Conservation (phyloP, 2,329 filamentous ascomycete genomes). For the Cladorrhinum sp. region DNA sequence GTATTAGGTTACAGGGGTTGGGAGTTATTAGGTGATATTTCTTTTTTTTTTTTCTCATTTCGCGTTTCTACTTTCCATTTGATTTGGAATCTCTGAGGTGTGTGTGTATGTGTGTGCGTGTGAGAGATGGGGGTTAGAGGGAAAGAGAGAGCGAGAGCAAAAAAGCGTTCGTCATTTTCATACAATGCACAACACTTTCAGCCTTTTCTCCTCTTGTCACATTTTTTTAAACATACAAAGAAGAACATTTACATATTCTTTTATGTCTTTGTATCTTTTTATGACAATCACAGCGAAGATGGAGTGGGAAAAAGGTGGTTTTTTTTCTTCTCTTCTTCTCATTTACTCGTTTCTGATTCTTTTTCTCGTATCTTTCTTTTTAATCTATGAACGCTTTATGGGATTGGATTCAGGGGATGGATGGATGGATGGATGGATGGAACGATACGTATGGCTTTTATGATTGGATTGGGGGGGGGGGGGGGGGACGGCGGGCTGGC, state of each 20-base stretch:
- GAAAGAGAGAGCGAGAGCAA: neutral
- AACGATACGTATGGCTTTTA: too few species aligned
- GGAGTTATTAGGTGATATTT: constrained; percentile 68
- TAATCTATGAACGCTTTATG: neutral
- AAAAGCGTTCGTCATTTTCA: neutral
- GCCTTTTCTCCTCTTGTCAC: neutral
- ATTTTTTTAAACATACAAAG: neutral
- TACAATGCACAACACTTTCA: neutral
- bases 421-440: neutral
- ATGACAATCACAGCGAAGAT: neutral
- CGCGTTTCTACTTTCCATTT: neutral
- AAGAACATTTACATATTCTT: neutral
- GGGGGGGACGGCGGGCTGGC: too few species aligned
- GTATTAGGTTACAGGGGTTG: constrained; percentile 63
- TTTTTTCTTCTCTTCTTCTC: neutral
- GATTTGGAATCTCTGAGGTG: neutral
- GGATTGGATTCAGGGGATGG: neutral
- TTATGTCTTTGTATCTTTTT: neutral
- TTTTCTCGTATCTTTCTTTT: neutral
- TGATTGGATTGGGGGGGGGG: neutral
- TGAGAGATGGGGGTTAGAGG: neutral
- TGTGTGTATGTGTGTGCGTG: neutral
- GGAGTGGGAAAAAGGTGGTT: neutral
- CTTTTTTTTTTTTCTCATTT: constrained; percentile 11
- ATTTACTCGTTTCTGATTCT: neutral